Evolutionary conservation across 2,329 filamentous ascomycete species (phyloP).

Genomic region (Pyrenophora graminea): DNA sequence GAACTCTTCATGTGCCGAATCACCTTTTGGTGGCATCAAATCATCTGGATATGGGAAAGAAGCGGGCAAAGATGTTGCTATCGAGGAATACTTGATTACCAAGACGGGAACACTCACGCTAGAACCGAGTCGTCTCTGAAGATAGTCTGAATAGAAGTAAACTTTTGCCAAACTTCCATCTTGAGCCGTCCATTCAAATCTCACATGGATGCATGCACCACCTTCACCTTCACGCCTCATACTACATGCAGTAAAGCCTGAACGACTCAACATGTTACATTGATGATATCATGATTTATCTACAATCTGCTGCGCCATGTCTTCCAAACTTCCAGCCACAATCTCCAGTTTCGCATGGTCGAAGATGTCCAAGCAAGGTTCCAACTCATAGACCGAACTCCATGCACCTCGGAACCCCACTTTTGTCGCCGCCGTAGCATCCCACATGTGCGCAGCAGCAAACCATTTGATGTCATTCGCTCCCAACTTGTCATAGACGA

Average conservation of each 20-base stretch:
- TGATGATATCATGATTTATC: constrained; percentile 10
- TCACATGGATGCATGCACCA: no score
- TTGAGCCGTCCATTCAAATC: no score
- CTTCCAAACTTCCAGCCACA: constrained; percentile 6
- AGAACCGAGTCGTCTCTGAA: neutral
- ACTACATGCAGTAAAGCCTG: no score
- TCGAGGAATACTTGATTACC: neutral
- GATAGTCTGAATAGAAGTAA: neutral
- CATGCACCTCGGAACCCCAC: constrained; percentile 44
- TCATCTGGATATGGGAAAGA: neutral
- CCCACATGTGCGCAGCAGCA: constrained; percentile 65
- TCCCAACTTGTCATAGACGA: constrained; percentile 50
- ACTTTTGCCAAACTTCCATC: no score
- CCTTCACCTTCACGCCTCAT: no score
- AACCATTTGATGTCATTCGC: constrained; percentile 56
- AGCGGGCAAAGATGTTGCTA: neutral
- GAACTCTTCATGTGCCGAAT: neutral
- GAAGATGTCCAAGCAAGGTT: constrained; percentile 16
- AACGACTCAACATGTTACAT: neutral
- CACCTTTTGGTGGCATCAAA: neutral
- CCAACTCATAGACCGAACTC: constrained; percentile 13
- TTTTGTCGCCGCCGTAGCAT: constrained; percentile 57
- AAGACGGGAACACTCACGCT: neutral
- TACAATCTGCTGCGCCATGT: constrained; percentile 13
- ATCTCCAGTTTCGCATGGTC: constrained; percentile 14